Conservation (phyloP, 192 early-diverging fungal genomes). For the Coemansia sp. region DNA sequence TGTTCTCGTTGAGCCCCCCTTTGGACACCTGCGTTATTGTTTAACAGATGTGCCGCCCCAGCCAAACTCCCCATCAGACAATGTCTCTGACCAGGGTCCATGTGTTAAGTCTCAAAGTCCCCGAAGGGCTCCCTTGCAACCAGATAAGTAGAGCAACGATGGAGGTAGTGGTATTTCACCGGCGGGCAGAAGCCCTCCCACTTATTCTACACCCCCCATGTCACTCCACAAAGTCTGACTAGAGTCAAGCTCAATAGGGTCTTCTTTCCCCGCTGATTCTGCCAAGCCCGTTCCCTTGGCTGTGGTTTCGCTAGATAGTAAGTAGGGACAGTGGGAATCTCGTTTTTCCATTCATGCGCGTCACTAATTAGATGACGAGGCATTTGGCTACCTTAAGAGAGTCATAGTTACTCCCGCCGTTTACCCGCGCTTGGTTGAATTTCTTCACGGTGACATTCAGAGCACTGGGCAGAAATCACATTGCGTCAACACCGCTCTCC, state of each 20-base stretch:
- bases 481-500: constrained; percentile 73
- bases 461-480: constrained; percentile 85
- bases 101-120: constrained; percentile 48
- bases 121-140: constrained; percentile 46
- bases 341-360: constrained; percentile 71
- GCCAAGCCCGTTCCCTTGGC: constrained; percentile 70
- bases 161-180: constrained; percentile 65
- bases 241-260: constrained; percentile 67
- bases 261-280: constrained; percentile 68
- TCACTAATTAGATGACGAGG: constrained; percentile 64
- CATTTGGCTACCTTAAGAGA: constrained; percentile 72
- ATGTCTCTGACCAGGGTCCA: constrained; percentile 63
- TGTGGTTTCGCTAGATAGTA: constrained; percentile 73
- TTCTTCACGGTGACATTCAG: constrained; percentile 84
- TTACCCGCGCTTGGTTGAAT: constrained; percentile 71
- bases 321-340: constrained; percentile 66
- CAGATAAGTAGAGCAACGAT: constrained; percentile 67
- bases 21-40: constrained; percentile 77
- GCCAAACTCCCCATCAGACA: constrained; percentile 75
- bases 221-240: constrained; percentile 68
- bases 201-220: constrained; percentile 72
- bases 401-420: constrained; percentile 79
- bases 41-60: constrained; percentile 79
- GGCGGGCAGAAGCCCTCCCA: constrained; percentile 56
- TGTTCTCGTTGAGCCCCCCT: constrained; percentile 73